These are phyloP conservation scores for Neurospora sp. DNA, from an alignment of 2,329 filamentous ascomycete genomes.

Conservation along the genomic window DNA sequence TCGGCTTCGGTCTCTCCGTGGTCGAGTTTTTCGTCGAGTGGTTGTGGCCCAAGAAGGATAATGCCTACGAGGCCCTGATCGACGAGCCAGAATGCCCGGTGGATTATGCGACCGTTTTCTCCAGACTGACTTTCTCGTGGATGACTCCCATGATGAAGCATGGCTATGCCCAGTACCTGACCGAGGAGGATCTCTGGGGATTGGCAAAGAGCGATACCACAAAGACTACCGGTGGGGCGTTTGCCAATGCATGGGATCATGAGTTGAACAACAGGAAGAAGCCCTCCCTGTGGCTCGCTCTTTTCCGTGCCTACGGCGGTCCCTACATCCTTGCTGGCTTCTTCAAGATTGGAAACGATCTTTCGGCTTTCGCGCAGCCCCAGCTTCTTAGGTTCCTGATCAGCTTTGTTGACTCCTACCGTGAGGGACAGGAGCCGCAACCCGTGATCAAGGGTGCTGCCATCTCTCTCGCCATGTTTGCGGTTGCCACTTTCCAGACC, in stretches of 20 bases:
- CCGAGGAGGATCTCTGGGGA: constrained; percentile 93
- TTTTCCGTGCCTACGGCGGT: constrained; percentile 75
- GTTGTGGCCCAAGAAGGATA: constrained; percentile 71
- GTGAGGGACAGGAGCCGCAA: constrained; percentile 48
- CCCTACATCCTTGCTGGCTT: constrained; percentile 74
- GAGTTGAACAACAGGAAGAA: constrained; percentile 59
- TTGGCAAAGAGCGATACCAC: constrained; percentile 74
- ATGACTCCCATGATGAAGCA: constrained; percentile 98
- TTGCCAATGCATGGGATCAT: constrained; percentile 66
- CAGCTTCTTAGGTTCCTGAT: constrained; percentile 83
- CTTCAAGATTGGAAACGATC: constrained; percentile 84
- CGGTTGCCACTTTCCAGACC: constrained; percentile 77
- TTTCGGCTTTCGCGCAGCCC: constrained; percentile 80
- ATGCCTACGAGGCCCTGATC: constrained; percentile 46
- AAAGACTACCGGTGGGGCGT: constrained; percentile 56
- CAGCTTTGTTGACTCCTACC: constrained; percentile 71
- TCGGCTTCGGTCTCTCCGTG: constrained; percentile 60
- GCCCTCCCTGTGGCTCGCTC: constrained; percentile 78
- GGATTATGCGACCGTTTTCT: constrained; percentile 92
- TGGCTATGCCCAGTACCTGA: constrained; percentile 85
- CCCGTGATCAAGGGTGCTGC: constrained; percentile 76
- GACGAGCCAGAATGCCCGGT: constrained; percentile 59
- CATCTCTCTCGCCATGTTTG: constrained; percentile 88
- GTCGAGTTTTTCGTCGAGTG: constrained; percentile 74
- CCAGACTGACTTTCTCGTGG: constrained; percentile 89